phyloP scores from a whole-genome alignment of 345 rosid species.

The Gossypioides kirkii region DNA sequence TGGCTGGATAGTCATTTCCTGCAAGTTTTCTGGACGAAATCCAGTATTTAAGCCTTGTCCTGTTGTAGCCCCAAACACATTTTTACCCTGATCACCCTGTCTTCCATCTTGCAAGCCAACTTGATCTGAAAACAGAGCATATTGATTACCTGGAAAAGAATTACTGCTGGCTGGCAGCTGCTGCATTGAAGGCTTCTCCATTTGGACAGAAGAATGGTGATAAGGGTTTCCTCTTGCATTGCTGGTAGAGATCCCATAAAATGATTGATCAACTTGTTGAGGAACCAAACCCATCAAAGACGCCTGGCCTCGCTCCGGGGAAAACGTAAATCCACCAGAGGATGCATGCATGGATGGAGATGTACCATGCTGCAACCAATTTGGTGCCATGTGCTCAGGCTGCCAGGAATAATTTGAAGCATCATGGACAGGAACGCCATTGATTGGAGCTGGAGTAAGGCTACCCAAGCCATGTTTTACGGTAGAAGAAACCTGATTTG shows the following conservation, averaged over 20 bases:
- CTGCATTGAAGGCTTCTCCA: slow-evolving; percentile 41
- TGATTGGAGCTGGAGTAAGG: slow-evolving; percentile 46
- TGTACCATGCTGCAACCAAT: slow-evolving; percentile 46
- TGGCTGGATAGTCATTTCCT: slow-evolving; percentile 38
- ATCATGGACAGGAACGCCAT: slow-evolving; percentile 66
- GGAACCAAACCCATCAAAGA: slow-evolving; percentile 44
- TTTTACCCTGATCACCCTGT: slow-evolving; percentile 46
- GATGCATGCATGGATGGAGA: slow-evolving; percentile 58
- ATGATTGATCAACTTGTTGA: slow-evolving; percentile 65
- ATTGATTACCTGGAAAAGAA: slow-evolving; percentile 46
- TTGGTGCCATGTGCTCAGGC: slow-evolving; percentile 52
- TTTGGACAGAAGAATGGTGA: slow-evolving; percentile 43
- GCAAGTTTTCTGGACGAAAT: slow-evolving; percentile 38
- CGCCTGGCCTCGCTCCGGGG: slow-evolving; percentile 58
- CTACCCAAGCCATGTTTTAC: slow-evolving; percentile 36
- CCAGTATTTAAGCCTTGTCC: slow-evolving; percentile 39
- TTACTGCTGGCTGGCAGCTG: slow-evolving; percentile 43
- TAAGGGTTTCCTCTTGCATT: slow-evolving; percentile 40
- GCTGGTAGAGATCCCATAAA: slow-evolving; percentile 54
- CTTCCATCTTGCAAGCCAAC: slow-evolving; percentile 42
- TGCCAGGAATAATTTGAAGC: slow-evolving; percentile 55
- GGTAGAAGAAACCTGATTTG: slow-evolving; percentile 41
- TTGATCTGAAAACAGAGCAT: slow-evolving; percentile 41
- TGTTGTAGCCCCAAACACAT: slow-evolving; percentile 27
- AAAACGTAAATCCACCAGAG: slow-evolving; percentile 45